These are phyloP conservation scores for Dorcoceras hygrometricum DNA, from an alignment of 257 asterid genomes.

Conservation along the genomic window DNA sequence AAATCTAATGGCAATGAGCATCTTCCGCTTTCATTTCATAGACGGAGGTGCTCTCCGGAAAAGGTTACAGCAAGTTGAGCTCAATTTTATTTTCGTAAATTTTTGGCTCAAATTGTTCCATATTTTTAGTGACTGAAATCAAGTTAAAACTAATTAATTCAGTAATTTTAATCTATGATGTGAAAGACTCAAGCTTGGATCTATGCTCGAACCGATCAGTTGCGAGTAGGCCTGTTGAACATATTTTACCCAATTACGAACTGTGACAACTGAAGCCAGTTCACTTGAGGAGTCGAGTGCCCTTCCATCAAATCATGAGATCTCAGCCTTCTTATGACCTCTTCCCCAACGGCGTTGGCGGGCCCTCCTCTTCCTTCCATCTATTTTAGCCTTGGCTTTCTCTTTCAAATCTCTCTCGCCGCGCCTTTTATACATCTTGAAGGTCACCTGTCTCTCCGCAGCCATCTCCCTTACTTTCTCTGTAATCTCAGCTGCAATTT, in stretches of 20 bases:
- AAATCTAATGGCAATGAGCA: no score
- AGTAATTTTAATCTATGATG: no score
- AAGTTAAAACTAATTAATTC: background rate
- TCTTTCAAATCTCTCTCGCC: constrained; percentile 85
- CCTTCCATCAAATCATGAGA: constrained; percentile 29
- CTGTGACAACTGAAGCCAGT: background rate
- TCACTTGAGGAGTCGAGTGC: background rate
- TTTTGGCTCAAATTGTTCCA: background rate
- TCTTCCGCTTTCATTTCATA: no score
- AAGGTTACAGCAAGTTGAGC: no score
- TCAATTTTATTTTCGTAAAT: no score
- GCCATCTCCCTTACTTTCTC: constrained; percentile 88
- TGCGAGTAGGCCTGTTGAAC: constrained; percentile 7
- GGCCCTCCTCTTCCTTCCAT: constrained; percentile 75
- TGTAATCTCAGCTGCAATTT: constrained; percentile 84
- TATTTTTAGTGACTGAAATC: background rate
- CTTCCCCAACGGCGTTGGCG: constrained; percentile 67
- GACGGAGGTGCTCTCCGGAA: no score
- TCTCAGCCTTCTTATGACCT: constrained; percentile 40
- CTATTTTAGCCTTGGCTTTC: constrained; percentile 54
- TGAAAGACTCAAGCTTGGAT: background rate
- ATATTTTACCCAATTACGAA: background rate
- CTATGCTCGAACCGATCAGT: no score
- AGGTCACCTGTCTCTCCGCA: constrained; percentile 69
- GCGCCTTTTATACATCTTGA: constrained; percentile 89